Conservation (phyloP, 306 rosid genomes). For the Mimosa pudica region DNA sequence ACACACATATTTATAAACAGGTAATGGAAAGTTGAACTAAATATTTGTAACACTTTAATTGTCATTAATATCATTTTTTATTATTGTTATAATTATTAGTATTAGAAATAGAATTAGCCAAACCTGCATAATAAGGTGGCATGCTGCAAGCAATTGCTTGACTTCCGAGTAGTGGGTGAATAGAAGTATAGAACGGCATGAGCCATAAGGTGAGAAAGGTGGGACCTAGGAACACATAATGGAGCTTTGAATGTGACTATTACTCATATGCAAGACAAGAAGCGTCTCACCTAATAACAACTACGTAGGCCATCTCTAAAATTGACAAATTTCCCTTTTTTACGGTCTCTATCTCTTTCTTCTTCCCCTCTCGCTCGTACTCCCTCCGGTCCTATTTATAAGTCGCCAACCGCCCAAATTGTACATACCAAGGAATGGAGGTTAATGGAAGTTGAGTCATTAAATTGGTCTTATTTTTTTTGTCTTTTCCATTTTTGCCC, state of each 20-base stretch:
- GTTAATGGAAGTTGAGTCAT: no score
- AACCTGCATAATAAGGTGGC: background rate
- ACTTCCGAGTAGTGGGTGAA: background rate
- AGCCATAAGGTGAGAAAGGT: slow-evolving; percentile 14
- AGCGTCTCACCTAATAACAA: slow-evolving; percentile 44
- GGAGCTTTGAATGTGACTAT: slow-evolving; percentile 43
- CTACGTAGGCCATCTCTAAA: slow-evolving; percentile 38
- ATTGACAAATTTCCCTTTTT: background rate
- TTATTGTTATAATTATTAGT: no score
- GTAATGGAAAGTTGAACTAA: background rate
- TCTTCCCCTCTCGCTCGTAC: background rate
- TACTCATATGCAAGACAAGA: slow-evolving; percentile 7
- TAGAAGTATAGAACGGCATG: background rate
- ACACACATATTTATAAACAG: background rate
- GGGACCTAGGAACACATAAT: slow-evolving; percentile 30
- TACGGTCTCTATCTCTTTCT: background rate
- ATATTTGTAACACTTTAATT: no score
- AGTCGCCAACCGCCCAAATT: no score
- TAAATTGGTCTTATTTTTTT: no score
- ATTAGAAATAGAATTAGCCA: background rate
- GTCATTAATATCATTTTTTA: background rate
- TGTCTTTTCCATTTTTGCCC: no score
- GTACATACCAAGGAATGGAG: no score
- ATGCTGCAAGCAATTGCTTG: background rate
- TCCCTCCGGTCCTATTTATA: no score